A percentile compares a stretch with the other conserved stretches of the same genome.
Evolutionary conservation across 75 land plant genomes (phyloP).

Genomic region (Larix kaempferi): DNA sequence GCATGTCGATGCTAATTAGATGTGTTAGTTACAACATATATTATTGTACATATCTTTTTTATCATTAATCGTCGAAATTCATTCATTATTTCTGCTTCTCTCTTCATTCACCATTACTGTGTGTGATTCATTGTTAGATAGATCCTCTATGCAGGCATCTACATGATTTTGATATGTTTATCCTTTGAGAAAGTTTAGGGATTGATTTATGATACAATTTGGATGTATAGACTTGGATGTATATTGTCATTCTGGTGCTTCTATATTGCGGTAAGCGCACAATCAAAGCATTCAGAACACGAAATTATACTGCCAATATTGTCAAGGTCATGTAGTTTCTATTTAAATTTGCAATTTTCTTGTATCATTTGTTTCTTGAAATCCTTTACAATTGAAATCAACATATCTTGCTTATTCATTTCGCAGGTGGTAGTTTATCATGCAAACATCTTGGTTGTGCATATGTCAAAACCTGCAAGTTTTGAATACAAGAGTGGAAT

Average conservation of each 20-base stretch:
- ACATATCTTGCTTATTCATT: not conserved
- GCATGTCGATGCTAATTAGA: too few species aligned
- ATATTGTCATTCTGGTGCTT: slow-evolving; percentile 19
- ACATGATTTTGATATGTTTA: not conserved
- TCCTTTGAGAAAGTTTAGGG: not conserved
- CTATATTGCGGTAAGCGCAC: slow-evolving; percentile 18
- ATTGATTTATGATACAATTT: not conserved
- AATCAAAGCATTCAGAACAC: slow-evolving; percentile 14
- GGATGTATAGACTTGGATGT: slow-evolving; percentile 28
- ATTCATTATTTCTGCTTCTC: too few species aligned
- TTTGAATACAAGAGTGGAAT: slow-evolving; percentile 56
- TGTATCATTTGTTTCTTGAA: too few species aligned
- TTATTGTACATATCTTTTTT: too few species aligned
- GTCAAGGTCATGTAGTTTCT: not conserved
- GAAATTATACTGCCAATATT: slow-evolving; percentile 17
- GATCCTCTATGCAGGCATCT: too few species aligned
- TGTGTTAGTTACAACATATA: too few species aligned
- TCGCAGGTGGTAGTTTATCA: too few species aligned
- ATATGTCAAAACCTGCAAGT: slow-evolving; percentile 66
- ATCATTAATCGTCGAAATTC: too few species aligned
- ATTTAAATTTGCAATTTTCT: not conserved
- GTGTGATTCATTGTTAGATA: too few species aligned
- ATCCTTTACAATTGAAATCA: not conserved
- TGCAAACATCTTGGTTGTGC: slow-evolving; percentile 41
- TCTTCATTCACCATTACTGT: too few species aligned